Base-by-base conservation (phyloP, 371 early-diverging fungal species). In the Catenaria anguillulae region DNA sequence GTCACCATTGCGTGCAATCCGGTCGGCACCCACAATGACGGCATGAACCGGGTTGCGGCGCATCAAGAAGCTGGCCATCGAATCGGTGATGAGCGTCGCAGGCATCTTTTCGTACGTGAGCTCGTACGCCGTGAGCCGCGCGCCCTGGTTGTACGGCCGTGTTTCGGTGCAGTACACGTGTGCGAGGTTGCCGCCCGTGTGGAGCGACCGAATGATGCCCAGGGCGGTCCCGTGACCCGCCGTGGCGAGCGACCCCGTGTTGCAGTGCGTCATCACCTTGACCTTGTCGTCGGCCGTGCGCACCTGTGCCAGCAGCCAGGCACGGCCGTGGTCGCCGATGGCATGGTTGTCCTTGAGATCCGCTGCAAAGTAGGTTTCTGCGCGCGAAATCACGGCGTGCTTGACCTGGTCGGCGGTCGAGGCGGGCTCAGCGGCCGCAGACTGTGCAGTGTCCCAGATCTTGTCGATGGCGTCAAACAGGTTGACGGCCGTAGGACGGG, bases 401-500 rank as follows among this genome's bases (percentile, higher is more conserved):
- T 64, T 8, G 6, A 62, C 60, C 4, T 67, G 52, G 23, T 71
- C 63, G 15, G 37, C 62, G 19, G 67, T 63, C 29, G 64, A 61
- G 5, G 65, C 67, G 12, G 67, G 42, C 17, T 56, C 48, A 10
- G 72, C 69, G 6, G 63, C 66, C 4, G 70, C 63, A 2, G 55
- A 34, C 10, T 68, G 62, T n/a, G n/a, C n/a, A n/a, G n/a, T n/a
- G n/a, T n/a, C n/a, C 42, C 71, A 73, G 48, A 97, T 72, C 64
- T 84, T 85, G 17, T 68, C 75, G n/a, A 89, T 84, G 12, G 96
- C 92, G 68, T 92, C 93, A 68, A 92, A 92, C 52, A 97, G 75
- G 69, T 97, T 94, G 71, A 95, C 96, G 13, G 96, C 96, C 0
- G 97, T 97, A 12, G 96, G 96, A 2, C 96, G 84, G 50, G 93